phyloP scores from a whole-genome alignment of 441 rosid species.

The Flueggea neowawraea region DNA sequence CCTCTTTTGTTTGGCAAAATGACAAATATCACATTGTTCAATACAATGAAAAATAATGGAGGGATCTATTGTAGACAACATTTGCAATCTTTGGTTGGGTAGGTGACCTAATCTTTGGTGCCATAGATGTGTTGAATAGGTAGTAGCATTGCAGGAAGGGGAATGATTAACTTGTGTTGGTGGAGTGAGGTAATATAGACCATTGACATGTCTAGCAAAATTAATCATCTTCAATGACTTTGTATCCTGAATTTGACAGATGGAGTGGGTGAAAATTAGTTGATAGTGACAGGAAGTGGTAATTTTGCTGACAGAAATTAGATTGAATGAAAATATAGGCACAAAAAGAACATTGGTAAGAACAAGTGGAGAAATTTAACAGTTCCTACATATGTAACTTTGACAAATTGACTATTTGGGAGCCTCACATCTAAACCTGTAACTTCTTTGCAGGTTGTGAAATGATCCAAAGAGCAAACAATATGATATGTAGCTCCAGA shows the following conservation, averaged over 20 bases:
- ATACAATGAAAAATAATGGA: background rate
- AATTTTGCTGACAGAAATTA: no score
- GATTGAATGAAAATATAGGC: no score
- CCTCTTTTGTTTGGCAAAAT: background rate
- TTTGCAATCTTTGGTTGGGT: background rate
- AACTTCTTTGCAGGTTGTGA: accelerated
- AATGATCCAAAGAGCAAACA: background rate
- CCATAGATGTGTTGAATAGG: background rate
- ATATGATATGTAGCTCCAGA: background rate
- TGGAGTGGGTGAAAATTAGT: no score
- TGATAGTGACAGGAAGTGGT: no score
- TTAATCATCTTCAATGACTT: no score
- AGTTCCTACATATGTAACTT: background rate
- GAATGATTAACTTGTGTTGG: no score
- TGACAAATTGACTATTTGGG: background rate
- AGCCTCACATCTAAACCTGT: background rate
- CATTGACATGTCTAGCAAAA: no score
- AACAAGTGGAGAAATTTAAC: no score
- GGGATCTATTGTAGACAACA: background rate
- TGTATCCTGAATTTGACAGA: no score
- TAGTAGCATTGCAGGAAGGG: no score
- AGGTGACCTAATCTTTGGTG: slow-evolving; percentile 2
- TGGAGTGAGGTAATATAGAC: no score
- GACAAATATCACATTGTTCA: slow-evolving; percentile 1
- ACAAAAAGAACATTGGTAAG: no score